Evolutionary conservation across 129 eudicot genomes (phyloP).

Genomic region (Flaveria trinervia): DNA sequence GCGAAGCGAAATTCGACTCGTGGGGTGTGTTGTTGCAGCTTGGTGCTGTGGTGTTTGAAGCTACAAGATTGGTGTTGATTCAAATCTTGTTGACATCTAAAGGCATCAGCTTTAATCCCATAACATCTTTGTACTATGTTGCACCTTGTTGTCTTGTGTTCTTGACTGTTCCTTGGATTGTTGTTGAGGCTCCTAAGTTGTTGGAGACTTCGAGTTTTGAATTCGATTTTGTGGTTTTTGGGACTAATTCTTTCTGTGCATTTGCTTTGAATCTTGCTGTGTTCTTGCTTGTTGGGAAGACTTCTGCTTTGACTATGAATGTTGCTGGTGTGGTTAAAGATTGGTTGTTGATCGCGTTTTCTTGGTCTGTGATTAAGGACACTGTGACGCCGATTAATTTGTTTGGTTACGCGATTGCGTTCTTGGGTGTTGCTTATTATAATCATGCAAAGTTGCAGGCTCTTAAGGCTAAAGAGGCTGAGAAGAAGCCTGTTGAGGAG

Average conservation of each 20-base stretch:
- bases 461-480: conserved; percentile 49
- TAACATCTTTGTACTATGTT: conserved; percentile 65
- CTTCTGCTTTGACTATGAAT: conserved; percentile 90
- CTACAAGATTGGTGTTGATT: conserved; percentile 67
- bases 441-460: conserved; percentile 54
- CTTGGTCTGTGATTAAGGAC: conserved; percentile 86
- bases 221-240: conserved; percentile 51
- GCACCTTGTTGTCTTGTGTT: conserved; percentile 68
- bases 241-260: conserved; percentile 67
- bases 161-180: conserved; percentile 52
- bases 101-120: conserved; percentile 62
- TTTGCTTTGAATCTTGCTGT: conserved; percentile 75
- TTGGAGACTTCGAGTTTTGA: conserved; percentile 50
- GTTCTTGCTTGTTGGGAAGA: conserved; percentile 82
- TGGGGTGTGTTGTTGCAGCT: conserved; percentile 56
- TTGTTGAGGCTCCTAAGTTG: conserved; percentile 54
- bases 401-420: conserved; percentile 66
- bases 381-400: conserved; percentile 62
- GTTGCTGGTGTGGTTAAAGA: conserved; percentile 91
- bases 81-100: conserved; percentile 53
- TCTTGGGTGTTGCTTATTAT: conserved; percentile 67
- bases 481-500: conserved; percentile 54
- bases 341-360: conserved; percentile 76
- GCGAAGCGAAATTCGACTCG: conserved; percentile 57
- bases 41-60: conserved; percentile 67